These are phyloP conservation scores for Ramaria rubella DNA, from an alignment of 768 basidiomycete genomes.

Conservation along the genomic window DNA sequence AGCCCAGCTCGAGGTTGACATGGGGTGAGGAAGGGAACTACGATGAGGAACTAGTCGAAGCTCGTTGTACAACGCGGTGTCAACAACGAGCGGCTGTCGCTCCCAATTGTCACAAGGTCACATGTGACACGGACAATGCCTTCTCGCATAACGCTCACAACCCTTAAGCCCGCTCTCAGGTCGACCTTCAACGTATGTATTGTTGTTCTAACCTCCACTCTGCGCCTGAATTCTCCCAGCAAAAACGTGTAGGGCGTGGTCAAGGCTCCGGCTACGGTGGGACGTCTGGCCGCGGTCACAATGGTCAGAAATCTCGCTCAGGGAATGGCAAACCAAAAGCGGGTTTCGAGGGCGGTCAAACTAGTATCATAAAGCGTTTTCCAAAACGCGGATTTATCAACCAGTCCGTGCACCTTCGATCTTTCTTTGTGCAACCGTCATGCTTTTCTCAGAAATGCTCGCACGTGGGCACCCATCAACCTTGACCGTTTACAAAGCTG, in stretches of 20 bases:
- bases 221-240: conserved; percentile 36
- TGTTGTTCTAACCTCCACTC: conserved; percentile 7
- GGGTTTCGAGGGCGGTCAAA: conserved; percentile 96
- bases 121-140: conserved; percentile 4
- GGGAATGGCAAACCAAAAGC: conserved; percentile 76
- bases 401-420: conserved; percentile 47
- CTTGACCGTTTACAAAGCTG: conserved; percentile 85
- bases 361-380: conserved; percentile 81
- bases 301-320: conserved; percentile 91
- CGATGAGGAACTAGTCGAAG: neutral
- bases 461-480: conserved; percentile 77
- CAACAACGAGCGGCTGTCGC: conserved; percentile 5
- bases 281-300: conserved; percentile 89
- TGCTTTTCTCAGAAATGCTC: conserved; percentile 48
- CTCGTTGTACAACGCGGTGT: conserved; percentile 8
- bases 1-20: conserved; percentile 12
- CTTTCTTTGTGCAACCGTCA: neutral
- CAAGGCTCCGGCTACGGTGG: conserved; percentile 88
- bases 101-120: neutral
- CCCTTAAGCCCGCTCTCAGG: conserved; percentile 60
- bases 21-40: neutral
- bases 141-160: conserved; percentile 41
- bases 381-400: conserved; percentile 95
- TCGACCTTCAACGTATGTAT: conserved; percentile 58
- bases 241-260: conserved; percentile 93